Conservation (phyloP, 2,329 filamentous ascomycete genomes). For the Neonectria sp. region DNA sequence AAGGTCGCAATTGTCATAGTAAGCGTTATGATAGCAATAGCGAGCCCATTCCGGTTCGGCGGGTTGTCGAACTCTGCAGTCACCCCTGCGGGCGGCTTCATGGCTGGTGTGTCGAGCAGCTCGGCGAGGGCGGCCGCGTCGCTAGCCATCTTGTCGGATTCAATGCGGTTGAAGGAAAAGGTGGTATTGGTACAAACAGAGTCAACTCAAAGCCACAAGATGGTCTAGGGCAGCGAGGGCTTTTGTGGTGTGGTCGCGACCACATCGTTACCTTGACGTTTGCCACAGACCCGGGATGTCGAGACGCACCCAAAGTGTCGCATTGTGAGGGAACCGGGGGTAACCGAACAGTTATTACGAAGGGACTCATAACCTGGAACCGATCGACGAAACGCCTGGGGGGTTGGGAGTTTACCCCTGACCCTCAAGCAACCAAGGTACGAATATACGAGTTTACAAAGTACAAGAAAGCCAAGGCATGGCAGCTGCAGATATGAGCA, state of each 20-base stretch:
- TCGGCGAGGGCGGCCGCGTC: conserved; percentile 12
- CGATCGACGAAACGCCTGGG: background rate
- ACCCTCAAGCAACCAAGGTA: background rate
- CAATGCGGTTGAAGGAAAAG: background rate
- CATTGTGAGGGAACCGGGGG: background rate
- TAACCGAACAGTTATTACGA: background rate
- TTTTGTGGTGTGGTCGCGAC: background rate
- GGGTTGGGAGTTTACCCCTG: background rate
- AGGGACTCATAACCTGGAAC: background rate
- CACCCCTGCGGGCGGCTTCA: conserved; percentile 19
- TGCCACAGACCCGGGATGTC: background rate
- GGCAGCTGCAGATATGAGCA: background rate
- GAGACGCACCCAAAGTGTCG: background rate
- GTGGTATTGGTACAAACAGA: background rate
- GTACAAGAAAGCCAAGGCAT: background rate
- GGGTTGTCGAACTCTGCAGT: conserved; percentile 30
- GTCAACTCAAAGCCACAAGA: background rate
- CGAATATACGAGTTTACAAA: background rate
- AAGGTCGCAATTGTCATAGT: conserved; percentile 25
- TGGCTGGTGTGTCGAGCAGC: conserved; percentile 26
- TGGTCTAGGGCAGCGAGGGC: no score
- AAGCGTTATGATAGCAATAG: conserved; percentile 23
- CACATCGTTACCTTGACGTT: background rate
- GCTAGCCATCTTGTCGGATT: conserved; percentile 5
- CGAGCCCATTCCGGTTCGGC: conserved; percentile 26